A percentile compares a stretch with the other conserved stretches of the same genome.
phyloP scores from a whole-genome alignment of 2,329 filamentous ascomycete species.

The Aspergillus calidoustus region DNA sequence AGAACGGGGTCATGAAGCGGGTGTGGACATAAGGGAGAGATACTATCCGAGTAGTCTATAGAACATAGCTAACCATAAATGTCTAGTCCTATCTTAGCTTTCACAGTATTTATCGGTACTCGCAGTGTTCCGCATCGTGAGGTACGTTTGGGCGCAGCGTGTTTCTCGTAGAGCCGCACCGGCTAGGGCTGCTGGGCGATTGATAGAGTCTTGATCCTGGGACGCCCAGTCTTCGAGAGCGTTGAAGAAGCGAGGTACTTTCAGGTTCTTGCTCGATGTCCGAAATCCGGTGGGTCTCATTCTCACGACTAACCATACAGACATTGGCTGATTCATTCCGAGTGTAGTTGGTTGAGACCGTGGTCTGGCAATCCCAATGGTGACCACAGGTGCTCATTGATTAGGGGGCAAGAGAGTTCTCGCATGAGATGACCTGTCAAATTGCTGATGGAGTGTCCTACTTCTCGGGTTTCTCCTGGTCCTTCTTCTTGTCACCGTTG shows the following conservation, averaged over 20 bases:
- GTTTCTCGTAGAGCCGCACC: neutral
- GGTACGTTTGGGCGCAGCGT: neutral
- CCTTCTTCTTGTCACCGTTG: constrained; percentile 68
- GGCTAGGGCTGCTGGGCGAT: neutral
- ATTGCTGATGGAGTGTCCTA: neutral
- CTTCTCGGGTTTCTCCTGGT: constrained; percentile 24
- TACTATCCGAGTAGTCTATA: neutral
- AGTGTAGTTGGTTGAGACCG: neutral
- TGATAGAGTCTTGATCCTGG: neutral
- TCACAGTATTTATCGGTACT: neutral
- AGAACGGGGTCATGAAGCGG: neutral
- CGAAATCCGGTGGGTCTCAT: neutral
- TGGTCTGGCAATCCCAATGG: neutral
- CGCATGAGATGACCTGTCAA: neutral
- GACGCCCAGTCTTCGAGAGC: neutral
- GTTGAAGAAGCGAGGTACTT: neutral
- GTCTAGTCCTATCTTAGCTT: neutral
- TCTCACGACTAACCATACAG: neutral
- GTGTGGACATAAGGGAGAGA: neutral
- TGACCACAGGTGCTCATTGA: neutral
- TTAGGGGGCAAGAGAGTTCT: neutral
- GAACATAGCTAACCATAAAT: neutral
- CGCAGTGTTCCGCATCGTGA: neutral
- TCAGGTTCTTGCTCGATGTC: neutral
- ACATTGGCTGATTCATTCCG: neutral